Conservation (phyloP, 441 rosid species). For the Melastoma candidum region DNA sequence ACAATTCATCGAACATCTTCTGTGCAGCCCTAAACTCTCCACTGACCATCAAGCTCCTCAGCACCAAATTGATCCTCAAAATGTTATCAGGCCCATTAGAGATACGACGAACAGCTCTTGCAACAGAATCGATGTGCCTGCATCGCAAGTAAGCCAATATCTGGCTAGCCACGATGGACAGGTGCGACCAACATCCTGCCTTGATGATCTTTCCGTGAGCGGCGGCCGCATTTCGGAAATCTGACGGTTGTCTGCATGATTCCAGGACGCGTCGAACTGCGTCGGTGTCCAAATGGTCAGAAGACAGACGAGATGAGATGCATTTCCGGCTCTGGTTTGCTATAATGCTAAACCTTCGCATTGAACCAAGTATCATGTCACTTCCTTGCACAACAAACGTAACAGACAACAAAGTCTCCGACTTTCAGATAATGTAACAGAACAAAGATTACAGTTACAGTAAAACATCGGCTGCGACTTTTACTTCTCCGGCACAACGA, state of each 20-base stretch:
- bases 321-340: too few relatives aligned
- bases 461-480: conserved; percentile 25
- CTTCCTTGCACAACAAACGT: too few relatives aligned
- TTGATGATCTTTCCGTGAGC: conserved; percentile 49
- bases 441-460: too few relatives aligned
- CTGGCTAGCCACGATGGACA: conserved; percentile 40
- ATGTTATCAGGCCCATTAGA: conserved; percentile 21
- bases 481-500: conserved; percentile 36
- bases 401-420: too few relatives aligned
- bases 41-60: conserved; percentile 35
- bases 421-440: too few relatives aligned
- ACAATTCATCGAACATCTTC: conserved; percentile 29
- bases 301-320: not conserved
- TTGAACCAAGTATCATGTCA: too few relatives aligned
- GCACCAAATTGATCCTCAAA: conserved; percentile 35
- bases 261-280: conserved; percentile 30
- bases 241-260: conserved; percentile 33
- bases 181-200: conserved; percentile 46
- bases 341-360: too few relatives aligned
- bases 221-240: conserved; percentile 32
- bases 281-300: conserved; percentile 30
- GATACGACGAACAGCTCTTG: conserved; percentile 31
- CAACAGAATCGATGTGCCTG: conserved; percentile 24
- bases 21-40: conserved; percentile 39
- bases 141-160: conserved; percentile 41